Evolutionary conservation across 78 protist genomes (phyloP).

Genomic region (Acrasis kona): DNA sequence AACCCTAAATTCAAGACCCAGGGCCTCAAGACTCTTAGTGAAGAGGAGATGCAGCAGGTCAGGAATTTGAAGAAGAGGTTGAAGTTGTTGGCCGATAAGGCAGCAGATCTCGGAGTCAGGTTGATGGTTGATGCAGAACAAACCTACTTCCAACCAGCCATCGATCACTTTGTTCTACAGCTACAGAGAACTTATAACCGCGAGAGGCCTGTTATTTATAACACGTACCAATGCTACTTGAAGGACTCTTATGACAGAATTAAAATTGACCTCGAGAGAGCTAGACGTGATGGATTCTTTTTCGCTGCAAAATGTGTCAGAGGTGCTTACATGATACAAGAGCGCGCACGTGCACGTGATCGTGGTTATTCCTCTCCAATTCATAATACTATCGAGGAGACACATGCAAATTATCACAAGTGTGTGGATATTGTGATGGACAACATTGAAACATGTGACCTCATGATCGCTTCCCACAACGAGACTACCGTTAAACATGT

Average conservation of each 20-base stretch:
- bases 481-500: background rate
- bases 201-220: constrained; percentile 20
- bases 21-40: background rate
- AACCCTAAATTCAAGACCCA: background rate
- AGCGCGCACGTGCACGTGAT: constrained; percentile 23
- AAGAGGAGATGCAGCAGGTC: background rate
- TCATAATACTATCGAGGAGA: constrained; percentile 4
- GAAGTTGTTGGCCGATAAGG: background rate
- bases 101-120: background rate
- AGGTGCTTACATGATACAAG: constrained; percentile 63
- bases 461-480: constrained; percentile 52
- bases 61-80: constrained; percentile 6
- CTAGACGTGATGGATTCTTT: constrained; percentile 16
- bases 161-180: constrained; percentile 31
- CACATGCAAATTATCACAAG: constrained; percentile 35
- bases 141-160: constrained; percentile 59
- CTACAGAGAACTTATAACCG: constrained; percentile 35
- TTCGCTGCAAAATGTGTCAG: constrained; percentile 57
- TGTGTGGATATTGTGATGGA: background rate
- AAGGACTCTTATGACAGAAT: background rate
- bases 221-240: constrained; percentile 69
- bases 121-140: constrained; percentile 75
- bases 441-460: background rate
- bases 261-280: constrained; percentile 29
- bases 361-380: constrained; percentile 17